Percentiles rank a stretch among this genome's conserved stretches.
phyloP scores from a whole-genome alignment of 2,329 filamentous ascomycete genomes.

The Aspergillus tubingensis region DNA sequence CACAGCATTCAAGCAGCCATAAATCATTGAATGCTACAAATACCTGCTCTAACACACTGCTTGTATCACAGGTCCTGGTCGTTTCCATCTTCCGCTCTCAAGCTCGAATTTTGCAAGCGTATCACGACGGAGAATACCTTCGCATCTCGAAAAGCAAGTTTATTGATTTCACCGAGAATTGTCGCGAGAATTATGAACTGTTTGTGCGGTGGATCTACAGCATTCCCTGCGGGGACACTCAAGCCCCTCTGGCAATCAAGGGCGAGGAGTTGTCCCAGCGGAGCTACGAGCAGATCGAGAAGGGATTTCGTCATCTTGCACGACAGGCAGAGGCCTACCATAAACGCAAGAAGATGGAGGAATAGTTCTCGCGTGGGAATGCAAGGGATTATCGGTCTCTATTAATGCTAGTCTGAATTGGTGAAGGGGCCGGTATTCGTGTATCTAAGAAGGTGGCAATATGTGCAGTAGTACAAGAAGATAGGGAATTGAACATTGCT shows the following conservation, averaged over 20 bases:
- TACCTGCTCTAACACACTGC: neutral
- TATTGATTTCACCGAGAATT: neutral
- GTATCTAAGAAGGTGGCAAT: rapidly evolving
- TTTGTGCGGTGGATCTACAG: neutral
- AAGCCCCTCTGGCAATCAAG: neutral
- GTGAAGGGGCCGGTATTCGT: too few species aligned
- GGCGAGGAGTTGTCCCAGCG: neutral
- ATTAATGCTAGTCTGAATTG: too few species aligned
- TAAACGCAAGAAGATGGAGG: too few species aligned
- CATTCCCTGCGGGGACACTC: neutral
- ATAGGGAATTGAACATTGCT: too few species aligned
- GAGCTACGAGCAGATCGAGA: too few species aligned
- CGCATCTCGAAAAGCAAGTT: neutral
- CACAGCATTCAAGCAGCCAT: too few species aligned
- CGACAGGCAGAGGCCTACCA: too few species aligned
- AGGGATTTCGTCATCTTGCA: too few species aligned
- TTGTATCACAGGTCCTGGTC: neutral
- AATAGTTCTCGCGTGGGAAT: too few species aligned
- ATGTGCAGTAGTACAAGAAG: too few species aligned
- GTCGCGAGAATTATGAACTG: neutral
- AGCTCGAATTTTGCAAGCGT: neutral
- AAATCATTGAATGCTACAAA: too few species aligned
- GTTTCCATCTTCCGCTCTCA: neutral
- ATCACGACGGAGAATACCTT: neutral
- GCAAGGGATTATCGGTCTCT: too few species aligned